Evolutionary conservation across 306 rosid genomes (phyloP).

Genomic region (Vigna radiata): DNA sequence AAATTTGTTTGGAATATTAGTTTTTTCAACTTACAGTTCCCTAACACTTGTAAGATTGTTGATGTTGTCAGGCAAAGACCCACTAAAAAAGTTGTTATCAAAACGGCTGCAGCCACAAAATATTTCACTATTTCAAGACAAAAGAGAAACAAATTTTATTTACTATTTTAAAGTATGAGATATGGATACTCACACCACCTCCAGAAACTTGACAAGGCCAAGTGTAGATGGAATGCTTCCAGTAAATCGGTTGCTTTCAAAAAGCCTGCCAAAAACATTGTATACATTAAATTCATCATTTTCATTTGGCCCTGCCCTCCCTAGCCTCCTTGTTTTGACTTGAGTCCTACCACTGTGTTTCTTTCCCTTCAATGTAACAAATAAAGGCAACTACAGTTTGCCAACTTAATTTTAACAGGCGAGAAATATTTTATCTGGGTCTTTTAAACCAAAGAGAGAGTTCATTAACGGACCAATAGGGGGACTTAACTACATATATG

Average conservation of each 20-base stretch:
- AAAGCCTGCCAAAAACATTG: slow-evolving; percentile 59
- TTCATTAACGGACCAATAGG: background rate
- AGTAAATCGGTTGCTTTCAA: slow-evolving; percentile 55
- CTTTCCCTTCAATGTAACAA: background rate
- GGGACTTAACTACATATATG: background rate
- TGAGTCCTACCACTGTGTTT: background rate
- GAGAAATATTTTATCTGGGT: background rate
- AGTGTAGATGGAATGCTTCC: slow-evolving; percentile 70
- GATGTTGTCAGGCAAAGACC: slow-evolving; percentile 57
- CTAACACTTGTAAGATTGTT: slow-evolving; percentile 50
- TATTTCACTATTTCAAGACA: slow-evolving; percentile 16
- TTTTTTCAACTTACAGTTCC: slow-evolving; percentile 58
- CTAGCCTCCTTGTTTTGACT: background rate
- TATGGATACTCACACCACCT: slow-evolving; percentile 70
- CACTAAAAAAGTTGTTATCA: slow-evolving; percentile 55
- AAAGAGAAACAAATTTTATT: background rate
- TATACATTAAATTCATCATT: background rate
- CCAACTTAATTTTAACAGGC: background rate
- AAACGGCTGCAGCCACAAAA: slow-evolving; percentile 59
- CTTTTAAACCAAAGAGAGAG: background rate
- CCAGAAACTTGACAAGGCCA: slow-evolving; percentile 56
- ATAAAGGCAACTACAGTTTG: slow-evolving; percentile 1
- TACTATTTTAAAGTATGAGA: slow-evolving; percentile 25
- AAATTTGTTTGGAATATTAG: background rate
- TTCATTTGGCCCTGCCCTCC: background rate